These are phyloP conservation scores for Trametes gibbosa DNA, from an alignment of 768 basidiomycete genomes.

Conservation along the genomic window DNA sequence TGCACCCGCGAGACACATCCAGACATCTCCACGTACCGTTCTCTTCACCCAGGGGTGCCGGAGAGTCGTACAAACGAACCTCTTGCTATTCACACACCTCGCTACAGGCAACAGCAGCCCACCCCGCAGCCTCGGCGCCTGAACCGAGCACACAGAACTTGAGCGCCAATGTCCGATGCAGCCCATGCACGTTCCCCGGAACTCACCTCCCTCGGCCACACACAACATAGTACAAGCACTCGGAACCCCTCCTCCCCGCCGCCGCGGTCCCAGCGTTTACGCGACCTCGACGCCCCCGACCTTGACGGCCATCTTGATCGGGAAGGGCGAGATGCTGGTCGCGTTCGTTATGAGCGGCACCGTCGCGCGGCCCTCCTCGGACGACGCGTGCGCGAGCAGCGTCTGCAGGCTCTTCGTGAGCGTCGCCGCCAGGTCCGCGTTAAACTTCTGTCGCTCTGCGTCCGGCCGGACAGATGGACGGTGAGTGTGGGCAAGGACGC, in stretches of 20 bases:
- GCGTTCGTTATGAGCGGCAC: constrained; percentile 80
- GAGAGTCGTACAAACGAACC: neutral
- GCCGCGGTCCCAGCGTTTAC: constrained; percentile 11
- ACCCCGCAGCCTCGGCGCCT: neutral
- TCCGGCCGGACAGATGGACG: neutral
- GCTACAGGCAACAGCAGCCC: neutral
- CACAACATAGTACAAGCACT: neutral
- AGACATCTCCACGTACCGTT: neutral
- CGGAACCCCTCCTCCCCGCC: neutral
- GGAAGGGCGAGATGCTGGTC: constrained; percentile 74
- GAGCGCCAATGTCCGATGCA: constrained; percentile 1
- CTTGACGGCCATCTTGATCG: constrained; percentile 64
- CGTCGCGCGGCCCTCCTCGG: constrained; percentile 67
- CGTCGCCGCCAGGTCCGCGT: constrained; percentile 54
- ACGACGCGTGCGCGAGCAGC: constrained; percentile 77
- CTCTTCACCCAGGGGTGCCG: neutral
- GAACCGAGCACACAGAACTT: neutral
- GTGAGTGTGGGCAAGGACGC: no score
- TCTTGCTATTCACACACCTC: neutral
- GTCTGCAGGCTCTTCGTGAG: constrained; percentile 65
- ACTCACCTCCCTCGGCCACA: constrained; percentile 4
- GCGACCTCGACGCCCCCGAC: constrained; percentile 66
- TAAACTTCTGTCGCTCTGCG: constrained; percentile 49
- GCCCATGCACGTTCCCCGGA: constrained; percentile 13
- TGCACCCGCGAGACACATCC: neutral